Evolutionary conservation across 306 rosid species (phyloP), one percentile per base, ranked within the genome.

Genomic region (Acmispon strigosus): DNA sequence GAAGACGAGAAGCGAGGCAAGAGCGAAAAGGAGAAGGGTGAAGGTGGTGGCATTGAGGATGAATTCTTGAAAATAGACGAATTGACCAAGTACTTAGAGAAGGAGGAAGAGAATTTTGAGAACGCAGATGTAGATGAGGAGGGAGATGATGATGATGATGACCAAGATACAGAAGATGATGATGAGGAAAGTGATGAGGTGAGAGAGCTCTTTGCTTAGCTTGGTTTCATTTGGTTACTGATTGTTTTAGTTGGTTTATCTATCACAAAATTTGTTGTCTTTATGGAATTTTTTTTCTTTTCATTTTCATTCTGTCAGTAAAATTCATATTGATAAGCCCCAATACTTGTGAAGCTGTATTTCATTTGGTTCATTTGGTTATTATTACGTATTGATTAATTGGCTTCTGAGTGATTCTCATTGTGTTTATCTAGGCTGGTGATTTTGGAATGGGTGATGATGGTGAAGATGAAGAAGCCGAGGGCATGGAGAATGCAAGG

Each of bases 51-150:
- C 11, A 80, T 94, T 66, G 97, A 89, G 22, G 98, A 94, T 71
- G 66, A 76, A 49, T 91, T 90, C 62, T 76, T 94, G 60, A 94
- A 87, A 76, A 56, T 90, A 48, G 82, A 86, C 73, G 97, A 89
- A 49, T 82, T 94, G 79, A 71, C 75, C 71, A 81, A 84, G 76
- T 94, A 78, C 76, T 69, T 94, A 78, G 76, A 84, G 76, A 84
- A 82, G 60, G 90, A 80, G 67, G 98, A 88, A 56, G 88, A 82
- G 55, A 88, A 81, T 5, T 69, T 74, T 10, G 92, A 87, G 78
- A 84, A 87, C 27, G 95, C 16, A 49, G 73, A 80, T 53, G 82
- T 45, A 59, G 76, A 73, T 34, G 13, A 67, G 63, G 72, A 62
- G 36, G 81, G 61, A 0, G 74, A 62, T 32, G 78, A 64, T 27